Percentiles rank a stretch among this genome's conserved stretches.
Conservation (phyloP, 2,329 filamentous ascomycete species). For the Curvularia sp. region DNA sequence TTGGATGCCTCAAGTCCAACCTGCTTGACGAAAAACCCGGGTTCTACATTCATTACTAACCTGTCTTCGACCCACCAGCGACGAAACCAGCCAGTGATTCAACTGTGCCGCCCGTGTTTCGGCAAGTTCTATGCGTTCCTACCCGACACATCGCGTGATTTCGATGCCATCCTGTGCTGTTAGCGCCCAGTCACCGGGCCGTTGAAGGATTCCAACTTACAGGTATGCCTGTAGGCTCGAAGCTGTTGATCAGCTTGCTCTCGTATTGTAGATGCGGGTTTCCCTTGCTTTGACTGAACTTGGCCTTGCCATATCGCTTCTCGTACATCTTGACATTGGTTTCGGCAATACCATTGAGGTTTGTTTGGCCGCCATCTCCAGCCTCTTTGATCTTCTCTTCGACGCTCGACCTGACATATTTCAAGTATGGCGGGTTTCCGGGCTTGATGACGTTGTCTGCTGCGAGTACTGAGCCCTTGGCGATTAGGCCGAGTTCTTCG, state of each 20-base stretch:
- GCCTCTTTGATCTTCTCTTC: conserved; percentile 63
- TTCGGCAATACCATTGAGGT: conserved; percentile 53
- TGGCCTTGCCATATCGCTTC: conserved; percentile 56
- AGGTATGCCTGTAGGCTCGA: conserved; percentile 70
- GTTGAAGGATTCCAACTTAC: conserved; percentile 54
- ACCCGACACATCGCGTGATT: conserved; percentile 63
- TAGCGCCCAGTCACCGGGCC: conserved; percentile 7
- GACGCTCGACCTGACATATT: conserved; percentile 72
- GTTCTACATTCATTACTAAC: conserved; percentile 4
- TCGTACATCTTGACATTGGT: conserved; percentile 58
- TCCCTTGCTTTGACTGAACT: conserved; percentile 56
- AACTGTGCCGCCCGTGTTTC: background rate
- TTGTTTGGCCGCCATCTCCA: conserved; percentile 42
- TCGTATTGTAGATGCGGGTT: conserved; percentile 72
- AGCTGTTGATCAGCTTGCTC: conserved; percentile 68
- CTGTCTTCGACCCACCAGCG: background rate
- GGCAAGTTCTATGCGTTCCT: conserved; percentile 12
- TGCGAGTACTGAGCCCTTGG: conserved; percentile 66
- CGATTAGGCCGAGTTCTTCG: conserved; percentile 72
- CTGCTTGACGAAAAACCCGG: background rate
- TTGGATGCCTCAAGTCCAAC: background rate
- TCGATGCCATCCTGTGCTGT: conserved; percentile 67
- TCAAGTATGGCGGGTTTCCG: conserved; percentile 72
- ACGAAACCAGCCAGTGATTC: conserved; percentile 1
- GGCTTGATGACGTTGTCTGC: conserved; percentile 77